Evolutionary conservation across 768 basidiomycete species (phyloP), one percentile per base, ranked within the genome.

Genomic region (Coprinellus micaceus): DNA sequence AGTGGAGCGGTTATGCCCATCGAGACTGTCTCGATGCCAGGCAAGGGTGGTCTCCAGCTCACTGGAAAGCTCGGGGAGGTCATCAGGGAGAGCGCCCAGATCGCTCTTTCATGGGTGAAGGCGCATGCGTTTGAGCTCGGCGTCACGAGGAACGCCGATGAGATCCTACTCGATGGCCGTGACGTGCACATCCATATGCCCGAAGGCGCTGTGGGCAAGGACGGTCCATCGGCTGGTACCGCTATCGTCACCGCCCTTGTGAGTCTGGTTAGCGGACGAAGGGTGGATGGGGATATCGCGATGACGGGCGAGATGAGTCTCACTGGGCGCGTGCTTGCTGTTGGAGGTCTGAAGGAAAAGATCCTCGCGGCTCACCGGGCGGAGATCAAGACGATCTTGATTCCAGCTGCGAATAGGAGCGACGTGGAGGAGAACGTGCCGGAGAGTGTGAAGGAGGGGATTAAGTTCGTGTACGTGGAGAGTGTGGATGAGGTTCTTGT

Each of bases 251-350:
- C 89, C 44, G 94, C 96, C 0, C 88, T 98, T 61, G 94, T 98
- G 43, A 91, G 88, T 41, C 77, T 98, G 54, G 91, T 98, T 72
- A 95, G 90, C 0, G 88, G 86, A 73, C 91, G 85, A 4, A 83
- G 76, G 70, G 84, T 98, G 43, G 80, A 80, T 66, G 90, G 91
- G 15, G 92, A 97, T 72, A 91, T 97, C 53, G 94, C 97, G 5
- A 95, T 98, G 94, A 98, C 97, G 0, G 97, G 97, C 15, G 97
- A 99, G 71, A 94, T 99, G 55, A 94, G 95, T 1, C 84, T 99
- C 15, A 88, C 94, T 0, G 97, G 97, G 0, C 94, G 97, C 71
- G 96, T 99, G 9, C 80, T 97, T 1, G 93, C 96, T 2, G 96
- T 99, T 10, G 96, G 96, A 7, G 96, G 96, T 0, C 73, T 98